Evolutionary conservation across 2,329 filamentous ascomycete species (phyloP), one percentile per base, ranked within the genome.

Genomic region (Xylaria sp.): DNA sequence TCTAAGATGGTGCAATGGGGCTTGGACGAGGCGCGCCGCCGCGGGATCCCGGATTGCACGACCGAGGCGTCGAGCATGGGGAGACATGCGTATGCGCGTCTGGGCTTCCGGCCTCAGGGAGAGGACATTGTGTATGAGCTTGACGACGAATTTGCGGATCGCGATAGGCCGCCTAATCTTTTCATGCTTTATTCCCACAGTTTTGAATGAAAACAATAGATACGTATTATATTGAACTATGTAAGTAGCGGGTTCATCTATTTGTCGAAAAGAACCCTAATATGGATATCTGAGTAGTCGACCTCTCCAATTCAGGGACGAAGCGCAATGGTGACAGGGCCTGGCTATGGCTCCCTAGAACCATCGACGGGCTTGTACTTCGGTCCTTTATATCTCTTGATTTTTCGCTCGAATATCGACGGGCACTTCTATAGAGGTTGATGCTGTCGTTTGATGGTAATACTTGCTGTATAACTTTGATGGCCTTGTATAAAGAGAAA

Each of bases 21-120:
- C 0, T 75, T 85, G 8, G 80, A 79, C 4, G 82, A 81, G 78
- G 82, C 81, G 4, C 67, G 75, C 67, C 73, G 78, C 30, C 71
- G 83, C 3, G 81, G 81, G 0, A 79, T 79, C 0, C 66, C 83
- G 11, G 83, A 86, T 70, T 75, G 77, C 5, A 77, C 81, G 9
- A 82, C 80, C 0, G 85, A 86, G 73, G 85, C 79, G 1, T 86
- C 84, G 8, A 71, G 65, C 11, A 75, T 86, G 84, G 85, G 85
- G 2, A 76, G 85, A 9, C 72, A 76, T 30, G 82, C 82, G 0
- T 87, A 87, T 60, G 50, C 67, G n/a, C 80, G 82, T 67, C 59
- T 85, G 45, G 85, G 84, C 0, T 87, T 86, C 65, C 72, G 74
- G 32, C 78, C 79, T 3, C 80, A 82, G 47, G 81, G 78, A 1